Base-by-base conservation (phyloP, 2,329 filamentous ascomycete genomes). In the Aspergillus melleus region DNA sequence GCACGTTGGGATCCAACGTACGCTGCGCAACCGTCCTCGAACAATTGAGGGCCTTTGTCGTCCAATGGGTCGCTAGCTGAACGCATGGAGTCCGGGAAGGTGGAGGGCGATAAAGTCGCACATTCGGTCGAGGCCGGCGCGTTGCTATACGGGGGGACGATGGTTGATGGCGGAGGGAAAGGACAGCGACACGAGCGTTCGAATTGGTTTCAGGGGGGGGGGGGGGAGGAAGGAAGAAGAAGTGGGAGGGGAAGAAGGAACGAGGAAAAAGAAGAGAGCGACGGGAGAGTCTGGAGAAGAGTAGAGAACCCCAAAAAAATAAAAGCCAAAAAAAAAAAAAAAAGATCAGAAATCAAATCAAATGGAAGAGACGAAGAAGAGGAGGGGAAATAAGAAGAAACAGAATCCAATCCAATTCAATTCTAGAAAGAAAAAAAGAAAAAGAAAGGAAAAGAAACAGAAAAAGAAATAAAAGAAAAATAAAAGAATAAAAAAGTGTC, bases 31-130 rank as follows among this genome's bases (percentile, higher is more conserved):
- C 65, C 63, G 69, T 69, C 66, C 67, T 72, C 70, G 63, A 69
- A 66, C 58, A 70, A 72, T 74, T 72, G 70, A 64, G 62, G 62
- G 67, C 68, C 65, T 69, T 65, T 69, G 65, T 72, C 64, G 66
- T 70, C 67, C 68, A 70, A 63, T 65, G 64, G 62, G 58, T 65
- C 65, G 68, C 69, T 74, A 74, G 67, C 63, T 69, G 72, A 71
- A 74, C 72, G 72, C 75, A 76, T 76, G 74, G 74, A 74, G 74
- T 73, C 66, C 66, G 68, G 61, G 61, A 52, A 64, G 64, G 68
- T 64, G 66, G 62, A 66, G 55, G 59, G 64, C 57, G 55, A 57
- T 69, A 64, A 56, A 67, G 68, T 74, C 66, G 70, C 71, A 75
- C 74, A 76, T 76, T 74, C 71, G 70, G 68, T 74, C 69, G 66